These are phyloP conservation scores for Chlorella sp. DNA, from an alignment of 139 green algal genomes.

Conservation along the genomic window DNA sequence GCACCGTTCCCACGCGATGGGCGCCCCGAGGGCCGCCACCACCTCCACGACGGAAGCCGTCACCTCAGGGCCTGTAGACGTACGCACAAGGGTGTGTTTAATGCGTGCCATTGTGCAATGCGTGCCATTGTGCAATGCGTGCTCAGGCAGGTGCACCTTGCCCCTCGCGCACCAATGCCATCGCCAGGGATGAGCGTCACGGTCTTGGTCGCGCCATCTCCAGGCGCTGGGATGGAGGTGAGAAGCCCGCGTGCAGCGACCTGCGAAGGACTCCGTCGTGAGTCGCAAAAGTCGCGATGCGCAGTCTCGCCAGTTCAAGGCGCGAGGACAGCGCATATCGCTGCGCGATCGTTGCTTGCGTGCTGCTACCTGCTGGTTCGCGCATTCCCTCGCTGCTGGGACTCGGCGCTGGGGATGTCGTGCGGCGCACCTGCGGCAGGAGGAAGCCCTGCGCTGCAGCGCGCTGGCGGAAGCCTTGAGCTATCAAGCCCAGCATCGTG, in stretches of 20 bases:
- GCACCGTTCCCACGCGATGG: conserved; percentile 87
- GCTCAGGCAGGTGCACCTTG: background rate
- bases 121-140: background rate
- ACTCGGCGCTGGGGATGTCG: too few relatives aligned
- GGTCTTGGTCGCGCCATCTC: conserved; percentile 22
- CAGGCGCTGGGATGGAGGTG: background rate
- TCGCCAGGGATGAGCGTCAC: conserved; percentile 68
- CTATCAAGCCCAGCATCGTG: too few relatives aligned
- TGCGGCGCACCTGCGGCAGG: too few relatives aligned
- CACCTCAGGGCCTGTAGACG: conserved; percentile 24
- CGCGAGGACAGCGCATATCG: too few relatives aligned
- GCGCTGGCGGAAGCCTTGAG: too few relatives aligned
- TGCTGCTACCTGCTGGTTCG: too few relatives aligned
- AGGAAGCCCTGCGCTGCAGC: too few relatives aligned
- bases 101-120: background rate
- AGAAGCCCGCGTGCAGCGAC: background rate
- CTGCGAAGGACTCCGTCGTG: too few relatives aligned
- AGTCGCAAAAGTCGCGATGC: too few relatives aligned
- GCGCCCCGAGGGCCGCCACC: conserved; percentile 66
- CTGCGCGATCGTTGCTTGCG: too few relatives aligned
- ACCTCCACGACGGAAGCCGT: conserved; percentile 70
- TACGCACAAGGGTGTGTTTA: background rate
- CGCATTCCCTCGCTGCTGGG: too few relatives aligned
- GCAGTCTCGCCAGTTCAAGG: too few relatives aligned
- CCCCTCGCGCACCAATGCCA: conserved; percentile 32